phyloP scores from a whole-genome alignment of 2,329 filamentous ascomycete genomes.

The Penicillium sp. region DNA sequence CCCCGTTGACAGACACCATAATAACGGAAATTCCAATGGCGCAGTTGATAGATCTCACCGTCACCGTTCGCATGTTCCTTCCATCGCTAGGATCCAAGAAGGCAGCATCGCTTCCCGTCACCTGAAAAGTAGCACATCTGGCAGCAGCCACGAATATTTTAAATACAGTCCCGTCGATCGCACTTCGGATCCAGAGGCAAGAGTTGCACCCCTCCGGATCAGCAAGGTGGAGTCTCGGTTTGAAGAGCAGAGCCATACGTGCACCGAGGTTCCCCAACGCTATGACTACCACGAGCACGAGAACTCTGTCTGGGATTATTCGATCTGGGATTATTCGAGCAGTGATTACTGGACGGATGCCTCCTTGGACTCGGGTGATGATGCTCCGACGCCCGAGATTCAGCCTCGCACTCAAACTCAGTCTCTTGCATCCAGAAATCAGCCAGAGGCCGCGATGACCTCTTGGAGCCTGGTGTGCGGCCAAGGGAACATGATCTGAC shows the following conservation, averaged over 20 bases:
- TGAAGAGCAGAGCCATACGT: background rate
- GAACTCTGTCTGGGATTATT: conserved; percentile 1
- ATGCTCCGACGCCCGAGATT: background rate
- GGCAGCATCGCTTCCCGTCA: too few relatives aligned
- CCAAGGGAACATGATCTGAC: conserved; percentile 8
- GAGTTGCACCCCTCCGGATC: background rate
- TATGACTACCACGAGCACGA: background rate
- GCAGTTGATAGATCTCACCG: background rate
- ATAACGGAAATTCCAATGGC: background rate
- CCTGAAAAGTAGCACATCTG: too few relatives aligned
- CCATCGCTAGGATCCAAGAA: too few relatives aligned
- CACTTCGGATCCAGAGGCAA: background rate
- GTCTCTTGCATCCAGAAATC: background rate
- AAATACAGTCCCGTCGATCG: too few relatives aligned
- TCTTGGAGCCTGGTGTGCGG: conserved; percentile 19
- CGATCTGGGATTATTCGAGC: conserved; percentile 3
- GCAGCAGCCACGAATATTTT: too few relatives aligned
- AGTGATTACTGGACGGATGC: conserved; percentile 14
- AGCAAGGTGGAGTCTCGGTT: background rate
- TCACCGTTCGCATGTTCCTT: background rate
- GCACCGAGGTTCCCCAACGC: background rate
- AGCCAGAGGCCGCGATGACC: conserved; percentile 4
- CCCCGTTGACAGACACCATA: background rate
- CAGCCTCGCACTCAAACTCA: background rate
- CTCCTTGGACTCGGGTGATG: background rate